These are phyloP conservation scores for Phytophthora lateralis DNA, from an alignment of 352 stramenopile genomes.

Conservation along the genomic window DNA sequence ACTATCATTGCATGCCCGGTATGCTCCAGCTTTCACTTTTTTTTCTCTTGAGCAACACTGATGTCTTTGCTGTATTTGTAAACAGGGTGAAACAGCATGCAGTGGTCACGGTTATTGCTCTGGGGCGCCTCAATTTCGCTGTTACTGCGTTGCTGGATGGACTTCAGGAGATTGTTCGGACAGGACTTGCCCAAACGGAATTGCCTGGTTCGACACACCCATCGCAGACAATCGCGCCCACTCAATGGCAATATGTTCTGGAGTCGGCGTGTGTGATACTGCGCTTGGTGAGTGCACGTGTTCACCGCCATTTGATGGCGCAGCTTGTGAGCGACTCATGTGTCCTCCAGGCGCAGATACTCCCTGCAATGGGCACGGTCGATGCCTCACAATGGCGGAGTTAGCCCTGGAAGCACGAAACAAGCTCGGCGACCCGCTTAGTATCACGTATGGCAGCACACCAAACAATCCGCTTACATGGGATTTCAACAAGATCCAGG, in stretches of 20 bases:
- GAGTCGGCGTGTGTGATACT: constrained; percentile 68
- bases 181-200: constrained; percentile 61
- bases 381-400: constrained; percentile 73
- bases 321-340: constrained; percentile 71
- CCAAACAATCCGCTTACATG: constrained; percentile 78
- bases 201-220: constrained; percentile 78
- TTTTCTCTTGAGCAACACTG: background rate
- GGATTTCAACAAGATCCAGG: constrained; percentile 90
- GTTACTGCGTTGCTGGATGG: constrained; percentile 64
- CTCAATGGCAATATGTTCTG: constrained; percentile 59
- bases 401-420: constrained; percentile 51
- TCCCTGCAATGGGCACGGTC: constrained; percentile 65
- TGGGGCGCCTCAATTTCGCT: constrained; percentile 68
- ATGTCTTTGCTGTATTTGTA: background rate
- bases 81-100: constrained; percentile 62
- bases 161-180: constrained; percentile 73
- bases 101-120: constrained; percentile 81
- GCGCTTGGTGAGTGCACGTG: constrained; percentile 71
- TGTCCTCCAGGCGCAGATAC: constrained; percentile 58
- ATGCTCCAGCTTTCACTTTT: constrained; percentile 1
- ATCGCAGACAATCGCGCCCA: constrained; percentile 58
- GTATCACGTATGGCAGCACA: constrained; percentile 65
- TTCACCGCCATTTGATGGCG: constrained; percentile 62
- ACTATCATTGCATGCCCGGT: constrained; percentile 62
- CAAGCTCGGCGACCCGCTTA: constrained; percentile 56